Conservation (phyloP, 2,329 filamentous ascomycete species). For the Sarocladiaceae sp. region DNA sequence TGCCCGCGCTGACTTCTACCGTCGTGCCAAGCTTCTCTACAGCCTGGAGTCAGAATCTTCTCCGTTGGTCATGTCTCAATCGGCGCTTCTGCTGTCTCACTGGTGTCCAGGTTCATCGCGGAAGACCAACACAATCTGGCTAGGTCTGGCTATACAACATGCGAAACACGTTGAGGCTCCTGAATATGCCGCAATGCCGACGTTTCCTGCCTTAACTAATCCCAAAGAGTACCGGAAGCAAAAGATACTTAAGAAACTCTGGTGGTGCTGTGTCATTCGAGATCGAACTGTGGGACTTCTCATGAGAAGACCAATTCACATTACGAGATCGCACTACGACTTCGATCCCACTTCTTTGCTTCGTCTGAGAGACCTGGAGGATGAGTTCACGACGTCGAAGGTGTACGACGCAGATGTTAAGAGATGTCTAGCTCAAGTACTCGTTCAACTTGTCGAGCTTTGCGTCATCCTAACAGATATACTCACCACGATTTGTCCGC, state of each 20-base stretch:
- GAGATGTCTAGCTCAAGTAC: constrained; percentile 8
- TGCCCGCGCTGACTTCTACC: constrained; percentile 38
- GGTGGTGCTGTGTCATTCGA: constrained; percentile 6
- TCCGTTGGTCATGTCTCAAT: constrained; percentile 30
- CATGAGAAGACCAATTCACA: not conserved
- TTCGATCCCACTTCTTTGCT: constrained; percentile 1
- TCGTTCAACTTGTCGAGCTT: constrained; percentile 8
- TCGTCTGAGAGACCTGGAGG: constrained; percentile 6
- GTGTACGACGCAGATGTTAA: constrained; percentile 12
- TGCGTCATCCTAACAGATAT: constrained; percentile 12
- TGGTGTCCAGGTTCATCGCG: constrained; percentile 27
- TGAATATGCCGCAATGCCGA: constrained; percentile 26
- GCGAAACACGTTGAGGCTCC: constrained; percentile 36
- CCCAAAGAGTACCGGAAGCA: constrained; percentile 19
- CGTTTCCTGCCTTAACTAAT: constrained; percentile 16
- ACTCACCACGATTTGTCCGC: constrained; percentile 14
- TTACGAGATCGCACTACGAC: not conserved
- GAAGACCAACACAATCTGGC: constrained; percentile 38
- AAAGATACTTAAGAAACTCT: not conserved
- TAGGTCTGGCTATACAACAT: constrained; percentile 40
- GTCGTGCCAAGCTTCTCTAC: constrained; percentile 31
- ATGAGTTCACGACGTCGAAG: constrained; percentile 12
- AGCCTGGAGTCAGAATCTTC: constrained; percentile 39
- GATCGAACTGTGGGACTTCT: constrained; percentile 1
- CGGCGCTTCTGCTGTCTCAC: constrained; percentile 33